Conservation (phyloP, 208 protist genomes). For the Leptomonas seymouri region DNA sequence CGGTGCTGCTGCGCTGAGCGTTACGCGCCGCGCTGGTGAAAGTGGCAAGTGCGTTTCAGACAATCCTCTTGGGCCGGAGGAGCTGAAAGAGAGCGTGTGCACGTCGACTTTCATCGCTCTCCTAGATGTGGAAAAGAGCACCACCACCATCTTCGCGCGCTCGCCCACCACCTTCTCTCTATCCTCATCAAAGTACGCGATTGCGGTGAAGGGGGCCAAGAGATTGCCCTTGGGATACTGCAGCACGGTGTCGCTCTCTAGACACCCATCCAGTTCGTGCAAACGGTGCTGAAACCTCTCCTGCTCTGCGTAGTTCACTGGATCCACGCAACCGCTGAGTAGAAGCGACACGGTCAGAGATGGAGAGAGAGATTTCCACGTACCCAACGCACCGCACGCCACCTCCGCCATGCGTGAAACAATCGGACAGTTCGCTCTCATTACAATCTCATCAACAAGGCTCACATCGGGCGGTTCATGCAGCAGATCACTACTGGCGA, state of each 20-base stretch:
- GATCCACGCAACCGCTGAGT: slow-evolving; percentile 40
- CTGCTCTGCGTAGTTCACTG: slow-evolving; percentile 21
- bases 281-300: slow-evolving; percentile 20
- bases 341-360: slow-evolving; percentile 25
- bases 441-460: slow-evolving; percentile 18
- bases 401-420: slow-evolving; percentile 27
- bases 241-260: slow-evolving; percentile 13
- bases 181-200: slow-evolving; percentile 24
- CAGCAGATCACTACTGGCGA: slow-evolving; percentile 18
- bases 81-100: slow-evolving; percentile 25
- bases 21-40: slow-evolving; percentile 5
- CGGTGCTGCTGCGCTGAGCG: slow-evolving; percentile 15
- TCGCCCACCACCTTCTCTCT: slow-evolving; percentile 21
- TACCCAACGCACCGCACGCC: slow-evolving; percentile 20
- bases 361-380: slow-evolving; percentile 22
- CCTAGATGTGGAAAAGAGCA: slow-evolving; percentile 38
- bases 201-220: slow-evolving; percentile 34
- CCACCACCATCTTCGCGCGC: slow-evolving; percentile 17
- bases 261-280: slow-evolving; percentile 23
- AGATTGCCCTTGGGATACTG: slow-evolving; percentile 40
- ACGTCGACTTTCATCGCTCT: slow-evolving; percentile 17
- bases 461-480: slow-evolving; percentile 20
- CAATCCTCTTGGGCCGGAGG: not conserved
- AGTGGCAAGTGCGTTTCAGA: slow-evolving; percentile 10
- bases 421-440: slow-evolving; percentile 16